Evolutionary conservation across 75 land plant species (phyloP).

Genomic region (Selaginella tamariscina): DNA sequence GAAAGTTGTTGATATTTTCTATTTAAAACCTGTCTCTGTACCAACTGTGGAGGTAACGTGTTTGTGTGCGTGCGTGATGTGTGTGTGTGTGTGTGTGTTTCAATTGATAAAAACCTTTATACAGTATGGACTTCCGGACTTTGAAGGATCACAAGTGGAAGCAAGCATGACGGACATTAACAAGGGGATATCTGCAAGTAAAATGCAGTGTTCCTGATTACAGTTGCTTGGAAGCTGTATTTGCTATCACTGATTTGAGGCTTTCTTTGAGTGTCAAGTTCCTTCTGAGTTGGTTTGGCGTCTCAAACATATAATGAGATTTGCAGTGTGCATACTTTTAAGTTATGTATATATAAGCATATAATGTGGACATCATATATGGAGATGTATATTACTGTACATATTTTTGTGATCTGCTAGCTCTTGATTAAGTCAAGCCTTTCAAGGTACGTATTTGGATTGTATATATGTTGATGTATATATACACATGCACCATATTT

Average conservation of each 20-base stretch:
- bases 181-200: not conserved
- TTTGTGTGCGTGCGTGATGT: not conserved
- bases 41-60: not conserved
- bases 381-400: no score
- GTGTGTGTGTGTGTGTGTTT: not conserved
- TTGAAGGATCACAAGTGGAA: not conserved
- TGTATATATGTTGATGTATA: no score
- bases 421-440: no score
- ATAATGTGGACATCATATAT: no score
- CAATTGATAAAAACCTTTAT: not conserved
- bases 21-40: not conserved
- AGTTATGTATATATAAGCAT: no score
- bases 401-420: no score
- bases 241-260: conserved; percentile 1
- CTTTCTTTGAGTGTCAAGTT: not conserved
- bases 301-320: no score
- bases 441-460: no score
- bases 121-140: not conserved
- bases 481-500: no score
- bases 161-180: not conserved
- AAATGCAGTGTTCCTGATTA: not conserved
- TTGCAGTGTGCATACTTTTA: no score
- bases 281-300: not conserved
- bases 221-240: not conserved
- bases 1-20: not conserved